Evolutionary conservation across 148 eudicot genomes (phyloP), one percentile per base, ranked within the genome.

Genomic region (Rhododendron simsii): DNA sequence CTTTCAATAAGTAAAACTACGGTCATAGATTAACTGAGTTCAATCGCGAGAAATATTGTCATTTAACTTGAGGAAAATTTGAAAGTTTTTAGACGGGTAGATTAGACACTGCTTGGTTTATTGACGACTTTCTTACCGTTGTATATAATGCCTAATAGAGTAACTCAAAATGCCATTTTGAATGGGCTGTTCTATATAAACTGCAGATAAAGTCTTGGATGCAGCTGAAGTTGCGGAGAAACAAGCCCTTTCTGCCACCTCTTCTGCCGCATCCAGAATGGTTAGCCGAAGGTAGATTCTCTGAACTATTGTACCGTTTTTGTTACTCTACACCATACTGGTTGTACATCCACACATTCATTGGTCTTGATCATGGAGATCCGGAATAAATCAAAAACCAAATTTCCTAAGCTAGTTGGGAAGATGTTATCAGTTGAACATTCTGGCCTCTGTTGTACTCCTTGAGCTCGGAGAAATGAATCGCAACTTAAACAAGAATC

Each of bases 141-240:
- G 51, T 39, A 48, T 1, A 48, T 16, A 16, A 57, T 57, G 61
- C 21, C 0, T 16, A 57, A 18, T 16, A 4, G 61, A 53, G 15
- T 13, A 3, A 53, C 57, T 13, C 57, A 53, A 53, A 53, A 53
- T 53, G 57, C 57, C 16, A 53, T 53, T 53, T 13, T 13, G 50
- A 47, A 47, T 10, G 1, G 10, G 12, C 13, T 51, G 55, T 11
- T 51, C 55, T 51, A 33, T 33, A 30, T 12, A 30, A 85, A 71
- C n/a, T 74, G 86, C 94, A 96, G 99, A 96, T 75, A 96, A 89
- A 87, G 89, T 95, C 35, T 48, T 96, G 74, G 91, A 87, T 86
- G 99, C 97, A 50, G 95, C 94, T 85, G 99, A 96, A 92, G 98
- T 93, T 84, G 99, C 97, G 47, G 93, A 96, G 86, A 94, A 90